These are phyloP conservation scores for Puya raimondii DNA, from an alignment of 176 grass and related monocot genomes.

Conservation along the genomic window DNA sequence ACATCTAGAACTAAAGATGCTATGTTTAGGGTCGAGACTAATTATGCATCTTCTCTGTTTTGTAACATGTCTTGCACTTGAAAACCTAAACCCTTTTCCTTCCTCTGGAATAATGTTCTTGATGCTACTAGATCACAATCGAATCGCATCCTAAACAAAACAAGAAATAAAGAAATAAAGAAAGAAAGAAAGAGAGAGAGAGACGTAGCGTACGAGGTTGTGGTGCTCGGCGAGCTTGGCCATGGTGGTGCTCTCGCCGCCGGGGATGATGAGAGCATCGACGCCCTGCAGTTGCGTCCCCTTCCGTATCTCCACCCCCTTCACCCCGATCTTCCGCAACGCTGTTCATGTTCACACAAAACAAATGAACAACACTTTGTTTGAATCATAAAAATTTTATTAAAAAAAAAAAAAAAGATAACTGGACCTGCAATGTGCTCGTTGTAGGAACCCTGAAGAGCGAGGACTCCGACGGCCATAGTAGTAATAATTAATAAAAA, in stretches of 20 bases:
- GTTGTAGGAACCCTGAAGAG: constrained; percentile 97
- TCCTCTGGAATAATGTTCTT: no score
- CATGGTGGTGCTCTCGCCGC: constrained; percentile 99
- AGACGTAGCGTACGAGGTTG: constrained; percentile 45
- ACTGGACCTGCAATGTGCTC: constrained; percentile 75
- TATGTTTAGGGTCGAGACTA: no score
- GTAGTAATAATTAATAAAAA: not conserved
- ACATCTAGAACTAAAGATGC: no score
- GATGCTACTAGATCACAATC: no score
- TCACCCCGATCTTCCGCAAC: constrained; percentile 84
- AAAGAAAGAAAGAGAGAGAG: not conserved
- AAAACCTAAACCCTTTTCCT: no score
- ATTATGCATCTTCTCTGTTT: no score
- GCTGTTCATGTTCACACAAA: constrained; percentile 19
- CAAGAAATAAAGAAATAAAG: not conserved
- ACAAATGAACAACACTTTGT: not conserved
- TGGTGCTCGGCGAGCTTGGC: constrained; percentile 87
- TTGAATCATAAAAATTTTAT: not conserved
- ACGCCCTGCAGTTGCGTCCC: constrained; percentile 57
- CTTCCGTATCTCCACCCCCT: constrained; percentile 78
- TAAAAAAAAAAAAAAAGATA: not conserved
- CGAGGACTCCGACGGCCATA: constrained; percentile 82
- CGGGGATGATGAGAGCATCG: constrained; percentile 89
- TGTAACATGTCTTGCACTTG: no score
- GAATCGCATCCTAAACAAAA: not conserved